Conservation (phyloP, 2,329 filamentous ascomycete genomes). For the Dendryphion nanum region DNA sequence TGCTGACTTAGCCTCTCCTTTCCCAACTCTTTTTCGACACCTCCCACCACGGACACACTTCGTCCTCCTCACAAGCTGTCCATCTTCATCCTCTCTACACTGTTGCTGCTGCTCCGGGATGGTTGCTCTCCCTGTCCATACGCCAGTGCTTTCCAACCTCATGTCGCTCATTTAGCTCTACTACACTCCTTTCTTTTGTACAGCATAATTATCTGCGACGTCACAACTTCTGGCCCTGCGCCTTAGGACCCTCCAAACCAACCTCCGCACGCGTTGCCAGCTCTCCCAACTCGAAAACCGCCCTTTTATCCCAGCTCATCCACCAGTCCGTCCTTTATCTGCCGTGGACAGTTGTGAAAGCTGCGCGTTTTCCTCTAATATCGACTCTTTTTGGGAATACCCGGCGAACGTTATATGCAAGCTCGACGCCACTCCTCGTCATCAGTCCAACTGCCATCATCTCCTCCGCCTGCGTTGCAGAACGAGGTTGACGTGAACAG, state of each 20-base stretch:
- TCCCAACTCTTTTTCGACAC: slow-evolving; percentile 6
- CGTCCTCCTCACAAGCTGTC: slow-evolving; percentile 5
- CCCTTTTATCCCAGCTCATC: slow-evolving; percentile 8
- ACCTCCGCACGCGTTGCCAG: slow-evolving; percentile 19
- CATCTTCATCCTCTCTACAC: slow-evolving; percentile 13
- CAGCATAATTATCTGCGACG: slow-evolving; percentile 25
- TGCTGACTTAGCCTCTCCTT: slow-evolving; percentile 24
- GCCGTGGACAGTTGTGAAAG: no score
- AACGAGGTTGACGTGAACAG: slow-evolving; percentile 21
- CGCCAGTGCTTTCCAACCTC: slow-evolving; percentile 26
- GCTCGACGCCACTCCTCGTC: slow-evolving; percentile 34
- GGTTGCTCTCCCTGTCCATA: slow-evolving; percentile 30
- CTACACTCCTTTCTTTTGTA: slow-evolving; percentile 34
- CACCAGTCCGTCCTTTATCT: slow-evolving; percentile 7
- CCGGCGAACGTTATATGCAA: slow-evolving; percentile 39
- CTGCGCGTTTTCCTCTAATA: slow-evolving; percentile 20
- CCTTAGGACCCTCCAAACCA: slow-evolving; percentile 12
- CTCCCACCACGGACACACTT: slow-evolving; percentile 1
- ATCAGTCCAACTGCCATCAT: slow-evolving; percentile 33
- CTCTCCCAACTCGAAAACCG: slow-evolving; percentile 8
- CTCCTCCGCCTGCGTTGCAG: slow-evolving; percentile 32
- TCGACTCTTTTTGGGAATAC: slow-evolving; percentile 6
- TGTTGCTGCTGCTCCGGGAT: slow-evolving; percentile 31
- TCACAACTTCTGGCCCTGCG: slow-evolving; percentile 17
- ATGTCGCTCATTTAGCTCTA: slow-evolving; percentile 41